phyloP scores from a whole-genome alignment of 2,329 filamentous ascomycete genomes.

The Penicillium janthinellum region DNA sequence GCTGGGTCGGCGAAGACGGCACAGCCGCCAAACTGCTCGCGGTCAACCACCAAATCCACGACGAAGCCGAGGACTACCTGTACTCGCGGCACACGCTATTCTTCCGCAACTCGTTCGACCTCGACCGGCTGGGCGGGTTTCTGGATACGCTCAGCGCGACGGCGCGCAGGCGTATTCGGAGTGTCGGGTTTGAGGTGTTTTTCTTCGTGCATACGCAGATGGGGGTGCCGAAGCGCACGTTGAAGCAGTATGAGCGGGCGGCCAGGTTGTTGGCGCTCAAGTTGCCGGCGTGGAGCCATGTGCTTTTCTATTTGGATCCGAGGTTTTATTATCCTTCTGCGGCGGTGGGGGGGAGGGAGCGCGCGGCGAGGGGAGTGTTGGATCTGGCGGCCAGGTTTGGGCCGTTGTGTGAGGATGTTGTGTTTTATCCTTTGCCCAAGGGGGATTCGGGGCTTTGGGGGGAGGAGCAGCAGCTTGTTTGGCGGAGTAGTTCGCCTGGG shows the following conservation, averaged over 20 bases:
- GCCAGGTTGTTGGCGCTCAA: slow-evolving; percentile 27
- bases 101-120: slow-evolving; percentile 39
- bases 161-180: slow-evolving; percentile 35
- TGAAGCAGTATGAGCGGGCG: slow-evolving; percentile 35
- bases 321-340: slow-evolving; percentile 36
- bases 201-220: slow-evolving; percentile 41
- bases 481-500: slow-evolving; percentile 12
- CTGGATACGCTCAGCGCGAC: slow-evolving; percentile 37
- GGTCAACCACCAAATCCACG: slow-evolving; percentile 39
- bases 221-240: slow-evolving; percentile 36
- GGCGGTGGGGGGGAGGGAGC: slow-evolving; percentile 30
- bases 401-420: slow-evolving; percentile 29
- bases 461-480: slow-evolving; percentile 26
- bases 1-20: slow-evolving; percentile 36
- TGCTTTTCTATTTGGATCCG: slow-evolving; percentile 39
- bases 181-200: slow-evolving; percentile 40
- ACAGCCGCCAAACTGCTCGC: slow-evolving; percentile 33
- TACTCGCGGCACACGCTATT: slow-evolving; percentile 40
- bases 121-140: slow-evolving; percentile 33
- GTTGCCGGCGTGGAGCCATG: slow-evolving; percentile 30
- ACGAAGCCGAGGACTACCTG: slow-evolving; percentile 38
- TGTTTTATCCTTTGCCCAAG: slow-evolving; percentile 36
- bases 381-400: slow-evolving; percentile 35
- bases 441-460: slow-evolving; percentile 30
- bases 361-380: slow-evolving; percentile 34